Evolutionary conservation across 1,139 yeast species (phyloP).

Genomic region (Lodderomyces beijingensis): DNA sequence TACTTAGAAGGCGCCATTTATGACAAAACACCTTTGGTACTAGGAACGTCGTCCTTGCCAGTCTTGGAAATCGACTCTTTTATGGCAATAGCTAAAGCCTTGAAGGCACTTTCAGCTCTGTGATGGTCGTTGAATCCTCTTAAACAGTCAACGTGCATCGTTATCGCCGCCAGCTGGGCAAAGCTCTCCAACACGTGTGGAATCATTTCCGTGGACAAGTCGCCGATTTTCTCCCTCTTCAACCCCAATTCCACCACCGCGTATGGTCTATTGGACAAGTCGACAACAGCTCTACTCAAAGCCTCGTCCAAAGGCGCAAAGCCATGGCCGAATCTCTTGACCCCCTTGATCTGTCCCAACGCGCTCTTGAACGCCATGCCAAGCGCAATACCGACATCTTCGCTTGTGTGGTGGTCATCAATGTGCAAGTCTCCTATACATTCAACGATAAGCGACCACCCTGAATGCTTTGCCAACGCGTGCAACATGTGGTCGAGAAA

Average conservation of each 20-base stretch:
- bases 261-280: constrained; percentile 85
- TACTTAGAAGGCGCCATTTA: too few relatives aligned
- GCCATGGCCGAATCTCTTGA: constrained; percentile 89
- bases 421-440: constrained; percentile 93
- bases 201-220: constrained; percentile 90
- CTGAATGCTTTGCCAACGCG: constrained; percentile 93
- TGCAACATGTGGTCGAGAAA: constrained; percentile 96
- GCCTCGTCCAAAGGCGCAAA: constrained; percentile 98
- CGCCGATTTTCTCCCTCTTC: constrained; percentile 90
- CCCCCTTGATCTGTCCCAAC: constrained; percentile 83
- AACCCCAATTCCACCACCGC: constrained; percentile 88
- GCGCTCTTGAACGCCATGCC: constrained; percentile 90
- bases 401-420: constrained; percentile 96
- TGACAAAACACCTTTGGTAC: constrained; percentile 90
- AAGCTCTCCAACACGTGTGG: constrained; percentile 94
- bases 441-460: constrained; percentile 88
- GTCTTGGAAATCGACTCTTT: constrained; percentile 79
- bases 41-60: constrained; percentile 88
- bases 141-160: constrained; percentile 90
- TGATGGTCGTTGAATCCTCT: constrained; percentile 96
- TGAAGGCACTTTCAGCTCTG: constrained; percentile 92
- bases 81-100: constrained; percentile 89
- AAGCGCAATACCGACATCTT: constrained; percentile 89
- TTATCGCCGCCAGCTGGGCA: constrained; percentile 86
- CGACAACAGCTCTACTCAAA: constrained; percentile 88